Conservation (phyloP, 2,329 filamentous ascomycete species). For the Purpureocillium takamizusanense region DNA sequence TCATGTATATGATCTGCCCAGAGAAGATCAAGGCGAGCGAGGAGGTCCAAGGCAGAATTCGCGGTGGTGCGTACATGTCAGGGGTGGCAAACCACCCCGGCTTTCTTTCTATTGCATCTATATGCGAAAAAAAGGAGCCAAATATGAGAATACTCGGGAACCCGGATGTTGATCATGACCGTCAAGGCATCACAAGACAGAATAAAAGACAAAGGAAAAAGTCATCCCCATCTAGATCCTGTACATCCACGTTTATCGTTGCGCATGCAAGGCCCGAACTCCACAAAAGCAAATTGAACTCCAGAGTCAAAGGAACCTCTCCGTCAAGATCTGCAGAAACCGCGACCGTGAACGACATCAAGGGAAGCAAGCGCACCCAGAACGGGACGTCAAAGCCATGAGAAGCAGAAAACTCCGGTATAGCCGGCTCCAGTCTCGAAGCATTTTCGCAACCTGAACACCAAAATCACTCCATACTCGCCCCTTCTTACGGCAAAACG, state of each 20-base stretch:
- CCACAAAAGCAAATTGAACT: background rate
- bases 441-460: slow-evolving; percentile 2
- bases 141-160: too few species aligned
- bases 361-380: background rate
- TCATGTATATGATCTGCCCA: too few species aligned
- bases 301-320: background rate
- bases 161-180: too few species aligned
- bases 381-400: background rate
- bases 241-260: slow-evolving; percentile 1
- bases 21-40: too few species aligned
- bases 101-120: too few species aligned
- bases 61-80: too few species aligned
- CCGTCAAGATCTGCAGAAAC: background rate
- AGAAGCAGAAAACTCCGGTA: background rate
- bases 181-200: too few species aligned
- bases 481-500: background rate
- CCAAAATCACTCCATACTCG: slow-evolving; percentile 1
- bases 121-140: too few species aligned
- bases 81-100: too few species aligned
- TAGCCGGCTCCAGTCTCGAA: background rate
- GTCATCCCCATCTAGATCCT: background rate
- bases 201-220: too few species aligned
- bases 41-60: too few species aligned
- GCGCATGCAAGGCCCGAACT: background rate
- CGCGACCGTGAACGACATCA: too few species aligned